Base-by-base conservation (phyloP, 139 green algal genomes). In the Picochlorum sp. region DNA sequence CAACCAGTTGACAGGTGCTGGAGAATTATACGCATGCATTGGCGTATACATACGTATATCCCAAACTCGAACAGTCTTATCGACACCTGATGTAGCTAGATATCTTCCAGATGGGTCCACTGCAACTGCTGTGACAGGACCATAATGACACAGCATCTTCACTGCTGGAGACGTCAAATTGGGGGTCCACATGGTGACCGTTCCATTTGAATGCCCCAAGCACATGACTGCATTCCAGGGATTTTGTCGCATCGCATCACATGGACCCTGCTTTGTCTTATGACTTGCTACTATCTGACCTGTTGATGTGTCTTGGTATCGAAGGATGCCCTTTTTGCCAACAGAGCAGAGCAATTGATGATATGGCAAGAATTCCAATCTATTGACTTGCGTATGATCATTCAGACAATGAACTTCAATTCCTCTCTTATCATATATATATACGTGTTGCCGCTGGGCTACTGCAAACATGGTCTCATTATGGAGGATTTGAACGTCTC, bases 341-440 rank as follows among this genome's bases (percentile, higher is more conserved):
- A 94, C 57, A 9, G 81, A 93, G 3, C 73, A 64, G 16, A 99
- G 80, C 60, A 99, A 67, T 54, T 97, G 97, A 73, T 99, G 93
- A 71, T 98, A 80, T 7, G 85, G 88, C 50, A 99, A 80, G 61
- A 97, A 98, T 51, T 89, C 73, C 12, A 99, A 76, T 7, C 54
- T 66, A 9, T 64, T 50, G 3, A 73, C 65, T 8, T 79, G 67
- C 1, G 50, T 70, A 56, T 89, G 80, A 16, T 85, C 78, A 72
- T 85, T 84, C 8, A 98, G 74, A 69, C 91, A 91, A 73, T 99
- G 93, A 30, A 99, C 64, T 78, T 99, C 93, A 26, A 96, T 63
- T 13, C 93, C 93, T 0, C 88, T 67, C 69, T 96, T 93, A 78
- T 99, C 91, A 57, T 99, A 99, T 4, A 99, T 93, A 76, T 96